Conservation (phyloP, 371 early-diverging fungal genomes). For the Sporodiniella umbellata region DNA sequence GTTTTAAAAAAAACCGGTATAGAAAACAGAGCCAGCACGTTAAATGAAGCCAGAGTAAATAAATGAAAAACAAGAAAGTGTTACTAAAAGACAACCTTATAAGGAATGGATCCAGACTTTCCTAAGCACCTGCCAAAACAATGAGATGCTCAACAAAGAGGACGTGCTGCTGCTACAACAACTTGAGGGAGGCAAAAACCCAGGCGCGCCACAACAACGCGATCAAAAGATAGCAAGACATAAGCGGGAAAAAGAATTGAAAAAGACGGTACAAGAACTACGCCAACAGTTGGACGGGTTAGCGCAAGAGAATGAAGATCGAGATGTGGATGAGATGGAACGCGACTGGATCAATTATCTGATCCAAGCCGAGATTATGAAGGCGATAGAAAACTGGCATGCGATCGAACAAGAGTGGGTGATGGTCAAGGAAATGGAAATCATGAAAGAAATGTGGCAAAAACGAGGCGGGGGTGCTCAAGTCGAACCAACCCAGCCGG, state of each 20-base stretch:
- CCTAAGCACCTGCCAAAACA: slow-evolving; percentile 57
- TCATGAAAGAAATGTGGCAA: slow-evolving; percentile 33
- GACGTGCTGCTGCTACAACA: slow-evolving; percentile 38
- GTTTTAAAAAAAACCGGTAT: slow-evolving; percentile 48
- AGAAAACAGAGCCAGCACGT: slow-evolving; percentile 39
- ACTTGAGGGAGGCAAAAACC: slow-evolving; percentile 13
- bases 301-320: slow-evolving; percentile 33
- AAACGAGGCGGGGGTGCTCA: slow-evolving; percentile 16
- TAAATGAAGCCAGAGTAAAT: slow-evolving; percentile 50
- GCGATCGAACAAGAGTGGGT: slow-evolving; percentile 71
- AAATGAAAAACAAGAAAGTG: not conserved
- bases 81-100: not conserved
- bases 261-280: slow-evolving; percentile 51
- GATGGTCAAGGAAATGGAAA: slow-evolving; percentile 66
- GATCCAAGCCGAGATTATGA: slow-evolving; percentile 59
- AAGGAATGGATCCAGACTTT: slow-evolving; percentile 47
- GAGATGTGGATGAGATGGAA: slow-evolving; percentile 62
- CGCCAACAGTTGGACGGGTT: slow-evolving; percentile 24
- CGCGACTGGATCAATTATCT: slow-evolving; percentile 63
- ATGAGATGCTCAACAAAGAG: slow-evolving; percentile 51
- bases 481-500: not conserved
- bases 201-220: slow-evolving; percentile 44
- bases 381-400: slow-evolving; percentile 60
- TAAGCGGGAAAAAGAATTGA: slow-evolving; percentile 69
- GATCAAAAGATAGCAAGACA: slow-evolving; percentile 75